Conservation (phyloP, 2,329 filamentous ascomycete genomes). For the Neophaeococcomyces mojaviensis region DNA sequence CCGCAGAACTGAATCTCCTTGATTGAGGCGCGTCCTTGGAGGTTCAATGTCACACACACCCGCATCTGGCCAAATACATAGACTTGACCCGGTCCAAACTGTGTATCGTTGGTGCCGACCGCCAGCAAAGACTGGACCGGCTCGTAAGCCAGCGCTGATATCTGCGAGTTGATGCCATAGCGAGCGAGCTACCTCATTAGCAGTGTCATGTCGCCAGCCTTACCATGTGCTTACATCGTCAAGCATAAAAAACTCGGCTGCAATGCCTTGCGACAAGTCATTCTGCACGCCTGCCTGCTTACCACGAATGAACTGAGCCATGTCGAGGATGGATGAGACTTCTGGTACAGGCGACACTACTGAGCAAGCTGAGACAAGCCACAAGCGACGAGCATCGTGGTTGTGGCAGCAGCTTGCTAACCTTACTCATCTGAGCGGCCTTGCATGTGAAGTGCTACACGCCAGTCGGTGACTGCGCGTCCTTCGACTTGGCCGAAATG, state of each 20-base stretch:
- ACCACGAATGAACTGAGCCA: constrained; percentile 81
- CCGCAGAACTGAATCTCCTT: constrained; percentile 74
- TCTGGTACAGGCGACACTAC: too few relatives aligned
- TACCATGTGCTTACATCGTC: constrained; percentile 58
- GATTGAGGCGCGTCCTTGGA: constrained; percentile 66
- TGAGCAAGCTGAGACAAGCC: too few relatives aligned
- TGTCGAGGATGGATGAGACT: constrained; percentile 40
- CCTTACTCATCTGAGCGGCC: too few relatives aligned
- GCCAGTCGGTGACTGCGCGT: too few relatives aligned
- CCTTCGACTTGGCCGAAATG: too few relatives aligned
- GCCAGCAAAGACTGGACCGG: constrained; percentile 89
- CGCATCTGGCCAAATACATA: constrained; percentile 80
- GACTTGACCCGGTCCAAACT: constrained; percentile 78
- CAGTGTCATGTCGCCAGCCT: constrained; percentile 19
- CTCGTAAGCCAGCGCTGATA: constrained; percentile 79
- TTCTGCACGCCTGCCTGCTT: constrained; percentile 91
- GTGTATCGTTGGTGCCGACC: constrained; percentile 79
- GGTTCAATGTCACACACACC: constrained; percentile 66
- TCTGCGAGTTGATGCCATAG: constrained; percentile 71
- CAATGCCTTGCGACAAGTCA: constrained; percentile 77
- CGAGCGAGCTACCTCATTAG: constrained; percentile 49
- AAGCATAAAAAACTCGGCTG: constrained; percentile 68
- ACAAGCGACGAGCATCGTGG: too few relatives aligned
- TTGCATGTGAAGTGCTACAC: too few relatives aligned
- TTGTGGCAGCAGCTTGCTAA: too few relatives aligned